Evolutionary conservation across 2,329 filamentous ascomycete species (phyloP).

Genomic region (Fonsecaea nubica): DNA sequence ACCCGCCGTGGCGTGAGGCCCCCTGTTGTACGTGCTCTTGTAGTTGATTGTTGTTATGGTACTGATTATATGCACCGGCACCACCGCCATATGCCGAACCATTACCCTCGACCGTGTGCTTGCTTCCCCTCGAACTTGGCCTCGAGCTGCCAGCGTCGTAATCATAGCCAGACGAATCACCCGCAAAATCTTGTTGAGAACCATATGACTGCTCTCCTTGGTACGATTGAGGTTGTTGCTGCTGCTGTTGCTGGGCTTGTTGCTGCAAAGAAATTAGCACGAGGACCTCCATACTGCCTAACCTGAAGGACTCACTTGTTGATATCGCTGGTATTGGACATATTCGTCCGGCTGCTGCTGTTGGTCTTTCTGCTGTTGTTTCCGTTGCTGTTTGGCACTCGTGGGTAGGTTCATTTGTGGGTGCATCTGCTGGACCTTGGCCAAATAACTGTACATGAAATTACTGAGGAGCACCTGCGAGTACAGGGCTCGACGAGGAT

Average conservation of each 20-base stretch:
- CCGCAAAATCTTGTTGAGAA: constrained; percentile 44
- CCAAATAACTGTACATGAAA: constrained; percentile 99
- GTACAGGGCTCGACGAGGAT: constrained; percentile 86
- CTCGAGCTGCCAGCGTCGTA: constrained; percentile 54
- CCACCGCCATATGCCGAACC: constrained; percentile 43
- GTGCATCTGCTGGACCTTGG: constrained; percentile 98
- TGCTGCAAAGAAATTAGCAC: constrained; percentile 35
- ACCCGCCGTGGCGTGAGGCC: constrained; percentile 47
- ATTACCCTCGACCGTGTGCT: constrained; percentile 50
- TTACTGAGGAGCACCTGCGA: constrained; percentile 97
- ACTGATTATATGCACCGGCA: constrained; percentile 37
- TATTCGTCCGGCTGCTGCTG: constrained; percentile 49
- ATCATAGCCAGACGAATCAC: constrained; percentile 60
- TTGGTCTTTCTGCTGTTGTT: constrained; percentile 45
- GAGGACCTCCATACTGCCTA: not conserved
- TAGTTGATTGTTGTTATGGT: constrained; percentile 36
- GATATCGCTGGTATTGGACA: constrained; percentile 54
- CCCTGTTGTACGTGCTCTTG: constrained; percentile 43
- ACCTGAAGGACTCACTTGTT: constrained; percentile 48
- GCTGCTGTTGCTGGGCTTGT: constrained; percentile 44
- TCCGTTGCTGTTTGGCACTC: constrained; percentile 71
- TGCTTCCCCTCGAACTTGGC: constrained; percentile 48
- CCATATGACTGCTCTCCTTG: constrained; percentile 27
- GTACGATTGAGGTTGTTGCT: constrained; percentile 8
- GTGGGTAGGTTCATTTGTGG: constrained; percentile 91